Base-by-base conservation (phyloP, 2,329 filamentous ascomycete genomes). In the Xylaria multiplex region DNA sequence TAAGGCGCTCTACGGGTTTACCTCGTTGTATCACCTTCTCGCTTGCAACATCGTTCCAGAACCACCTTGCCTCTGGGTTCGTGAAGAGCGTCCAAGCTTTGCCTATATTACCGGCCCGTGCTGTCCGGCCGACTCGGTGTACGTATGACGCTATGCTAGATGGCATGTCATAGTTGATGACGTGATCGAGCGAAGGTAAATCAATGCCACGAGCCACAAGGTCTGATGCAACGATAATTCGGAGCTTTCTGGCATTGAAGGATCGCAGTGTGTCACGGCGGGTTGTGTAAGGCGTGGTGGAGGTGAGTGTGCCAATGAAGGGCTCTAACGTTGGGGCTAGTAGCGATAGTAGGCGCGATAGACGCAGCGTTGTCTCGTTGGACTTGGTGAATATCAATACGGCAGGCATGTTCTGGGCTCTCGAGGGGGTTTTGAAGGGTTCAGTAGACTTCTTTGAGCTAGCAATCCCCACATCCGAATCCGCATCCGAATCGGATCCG, bases 101-200 rank as follows among this genome's bases (percentile, higher is more conserved):
- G 1, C 95, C 95, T 1, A 81, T 71, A 61, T 88, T 88, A 1
- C 91, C 93, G 0, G 93, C 96, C 76, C 94, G 86, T 0, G 95
- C 95, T 0, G 95, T 97, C 63, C 96, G 89, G 43, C 96, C 95
- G 1, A 97, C 93, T 46, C 96, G 90, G 77, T 98, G 96, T 4
- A 98, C 89, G 73, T 98, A 98, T 27, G 89, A 91, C 6, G 91
- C 91, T 40, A 93, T 82, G 74, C 90, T 94, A 4, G 88, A 86
- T 0, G 95, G 95, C 58, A 97, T 85, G 77, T 97, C 95, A 82
- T 98, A 98, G 81, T 97, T 97, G 79, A 98, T 83, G 53, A 98
- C 93, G 75, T 97, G 92, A 42, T 90, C 89, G 53, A 98, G 86
- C 53, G 87, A 85, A 0, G 88, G 87, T 13, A 97, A 84, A 78